phyloP scores from a whole-genome alignment of 2,329 filamentous ascomycete species.

The Coniochaeta sp. region DNA sequence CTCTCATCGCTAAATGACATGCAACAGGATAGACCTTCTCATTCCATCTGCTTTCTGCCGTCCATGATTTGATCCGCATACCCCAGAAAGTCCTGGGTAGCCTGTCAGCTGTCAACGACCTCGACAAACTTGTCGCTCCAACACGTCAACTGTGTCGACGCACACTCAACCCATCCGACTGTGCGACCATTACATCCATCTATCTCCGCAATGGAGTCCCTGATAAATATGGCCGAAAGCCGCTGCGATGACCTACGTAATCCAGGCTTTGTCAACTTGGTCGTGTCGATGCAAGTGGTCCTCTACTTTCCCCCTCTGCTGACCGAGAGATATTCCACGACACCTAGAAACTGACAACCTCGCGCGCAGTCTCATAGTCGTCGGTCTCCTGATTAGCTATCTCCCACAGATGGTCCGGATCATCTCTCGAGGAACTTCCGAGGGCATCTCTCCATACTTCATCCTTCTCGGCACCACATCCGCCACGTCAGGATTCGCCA shows the following conservation, averaged over 20 bases:
- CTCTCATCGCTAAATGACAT: too few relatives aligned
- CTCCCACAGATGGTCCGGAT: constrained; percentile 93
- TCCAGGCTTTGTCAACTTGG: constrained; percentile 46
- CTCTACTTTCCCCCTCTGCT: neutral
- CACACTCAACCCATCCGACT: neutral
- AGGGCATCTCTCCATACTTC: constrained; percentile 93
- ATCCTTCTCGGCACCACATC: constrained; percentile 90
- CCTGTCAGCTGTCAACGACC: neutral
- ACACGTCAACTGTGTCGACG: neutral
- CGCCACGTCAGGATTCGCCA: constrained; percentile 80
- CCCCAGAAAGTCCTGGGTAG: neutral
- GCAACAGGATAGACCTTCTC: too few relatives aligned
- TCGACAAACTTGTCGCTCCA: neutral
- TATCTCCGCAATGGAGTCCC: constrained; percentile 24
- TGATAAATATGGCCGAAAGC: constrained; percentile 19
- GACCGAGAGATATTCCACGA: neutral
- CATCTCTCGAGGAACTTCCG: constrained; percentile 74
- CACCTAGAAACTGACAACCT: neutral
- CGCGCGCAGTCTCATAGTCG: constrained; percentile 56
- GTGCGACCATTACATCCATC: neutral
- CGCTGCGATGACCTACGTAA: constrained; percentile 45
- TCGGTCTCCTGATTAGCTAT: constrained; percentile 89
- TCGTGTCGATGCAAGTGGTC: constrained; percentile 43
- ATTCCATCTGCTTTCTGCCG: too few relatives aligned
- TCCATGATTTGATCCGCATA: too few relatives aligned